Conservation (phyloP, 139 green algal species). For the Closterium sp. region DNA sequence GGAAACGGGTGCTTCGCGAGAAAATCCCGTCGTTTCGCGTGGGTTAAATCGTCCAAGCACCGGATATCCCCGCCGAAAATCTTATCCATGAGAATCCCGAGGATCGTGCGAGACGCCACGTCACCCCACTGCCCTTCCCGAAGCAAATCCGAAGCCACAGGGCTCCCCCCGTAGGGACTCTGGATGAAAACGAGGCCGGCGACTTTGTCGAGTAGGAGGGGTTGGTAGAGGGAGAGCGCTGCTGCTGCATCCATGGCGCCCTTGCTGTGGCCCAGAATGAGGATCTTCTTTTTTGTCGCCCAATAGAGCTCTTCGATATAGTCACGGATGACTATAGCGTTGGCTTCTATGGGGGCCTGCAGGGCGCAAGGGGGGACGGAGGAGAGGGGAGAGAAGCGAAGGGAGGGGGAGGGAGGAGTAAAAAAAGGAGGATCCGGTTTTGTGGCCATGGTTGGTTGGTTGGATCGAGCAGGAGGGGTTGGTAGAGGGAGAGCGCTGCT, state of each 20-base stretch:
- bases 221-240: constrained; percentile 33
- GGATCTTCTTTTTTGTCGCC: constrained; percentile 31
- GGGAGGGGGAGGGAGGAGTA: no score
- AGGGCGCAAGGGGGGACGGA: not conserved
- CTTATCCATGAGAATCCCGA: constrained; percentile 5
- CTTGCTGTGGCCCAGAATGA: constrained; percentile 52
- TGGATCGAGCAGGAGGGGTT: not conserved
- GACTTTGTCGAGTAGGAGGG: constrained; percentile 19
- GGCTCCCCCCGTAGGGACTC: constrained; percentile 36
- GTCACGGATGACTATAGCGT: constrained; percentile 24
- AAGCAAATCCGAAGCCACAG: constrained; percentile 45
- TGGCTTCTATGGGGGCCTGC: constrained; percentile 40
- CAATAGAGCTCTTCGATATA: constrained; percentile 49
- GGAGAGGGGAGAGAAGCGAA: no score
- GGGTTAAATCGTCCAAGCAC: constrained; percentile 47
- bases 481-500: no score
- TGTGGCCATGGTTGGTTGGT: no score
- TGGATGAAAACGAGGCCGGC: constrained; percentile 39
- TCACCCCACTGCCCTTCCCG: constrained; percentile 22
- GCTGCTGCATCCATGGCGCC: constrained; percentile 45
- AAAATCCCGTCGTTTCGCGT: constrained; percentile 29
- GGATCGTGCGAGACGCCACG: not conserved
- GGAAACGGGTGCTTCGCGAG: constrained; percentile 41
- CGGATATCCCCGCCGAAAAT: constrained; percentile 32
- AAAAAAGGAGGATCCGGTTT: no score